A percentile compares a stretch with the other conserved stretches of the same genome.
These are phyloP conservation scores for Gnomoniopsis smithogilvyi DNA, from an alignment of 2,329 filamentous ascomycete species.

Conservation along the genomic window DNA sequence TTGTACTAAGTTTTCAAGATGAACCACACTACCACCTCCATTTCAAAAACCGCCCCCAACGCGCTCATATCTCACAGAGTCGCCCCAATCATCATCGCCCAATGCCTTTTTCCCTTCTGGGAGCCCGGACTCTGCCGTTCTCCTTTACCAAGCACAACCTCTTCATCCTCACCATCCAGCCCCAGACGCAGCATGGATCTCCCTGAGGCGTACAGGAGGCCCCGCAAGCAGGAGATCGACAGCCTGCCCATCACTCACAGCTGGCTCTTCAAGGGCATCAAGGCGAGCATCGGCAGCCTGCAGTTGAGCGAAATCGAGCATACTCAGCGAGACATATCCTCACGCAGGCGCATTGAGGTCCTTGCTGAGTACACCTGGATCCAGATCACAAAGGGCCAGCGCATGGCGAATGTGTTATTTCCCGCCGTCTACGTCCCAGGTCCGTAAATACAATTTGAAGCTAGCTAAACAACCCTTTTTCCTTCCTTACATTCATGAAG, in stretches of 20 bases:
- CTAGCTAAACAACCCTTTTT: neutral
- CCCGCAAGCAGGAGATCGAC: neutral
- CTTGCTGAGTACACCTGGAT: constrained; percentile 16
- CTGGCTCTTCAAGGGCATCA: constrained; percentile 11
- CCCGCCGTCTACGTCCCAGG: constrained; percentile 15
- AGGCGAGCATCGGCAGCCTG: constrained; percentile 2
- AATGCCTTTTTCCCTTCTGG: too few species aligned
- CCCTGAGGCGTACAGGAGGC: neutral
- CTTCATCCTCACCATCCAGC: too few species aligned
- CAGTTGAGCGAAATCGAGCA: neutral
- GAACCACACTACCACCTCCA: too few species aligned
- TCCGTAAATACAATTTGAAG: neutral
- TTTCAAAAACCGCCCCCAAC: too few species aligned
- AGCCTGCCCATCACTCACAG: constrained; percentile 1
- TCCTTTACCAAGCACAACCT: too few species aligned
- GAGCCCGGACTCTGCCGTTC: too few species aligned
- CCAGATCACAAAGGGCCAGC: constrained; percentile 6
- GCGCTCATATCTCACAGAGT: too few species aligned
- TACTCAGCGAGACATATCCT: neutral
- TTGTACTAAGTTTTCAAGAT: too few species aligned
- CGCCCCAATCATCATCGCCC: too few species aligned
- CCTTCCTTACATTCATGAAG: neutral
- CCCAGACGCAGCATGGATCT: too few species aligned
- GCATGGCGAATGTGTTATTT: neutral
- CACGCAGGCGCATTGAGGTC: neutral